Evolutionary conservation across 257 asterid genomes (phyloP).

Genomic region (Penstemon eatonii): DNA sequence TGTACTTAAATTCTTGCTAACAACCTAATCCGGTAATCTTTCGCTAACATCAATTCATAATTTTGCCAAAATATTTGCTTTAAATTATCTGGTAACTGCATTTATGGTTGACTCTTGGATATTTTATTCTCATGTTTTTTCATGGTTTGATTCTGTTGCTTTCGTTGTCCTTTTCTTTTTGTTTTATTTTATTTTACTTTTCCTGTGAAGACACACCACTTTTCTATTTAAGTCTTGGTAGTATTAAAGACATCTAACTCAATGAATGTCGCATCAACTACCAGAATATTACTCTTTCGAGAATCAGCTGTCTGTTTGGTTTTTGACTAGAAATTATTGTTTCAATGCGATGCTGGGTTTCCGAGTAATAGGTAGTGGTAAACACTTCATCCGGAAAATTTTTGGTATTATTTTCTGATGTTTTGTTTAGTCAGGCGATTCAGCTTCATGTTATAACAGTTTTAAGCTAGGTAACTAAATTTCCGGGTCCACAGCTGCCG

Average conservation of each 20-base stretch:
- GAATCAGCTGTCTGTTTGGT: neutral
- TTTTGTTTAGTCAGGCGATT: neutral
- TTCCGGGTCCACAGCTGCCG: neutral
- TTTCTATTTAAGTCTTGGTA: neutral
- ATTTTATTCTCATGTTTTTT: neutral
- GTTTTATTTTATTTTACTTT: neutral
- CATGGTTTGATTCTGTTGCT: neutral
- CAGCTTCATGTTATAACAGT: neutral
- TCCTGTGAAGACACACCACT: neutral
- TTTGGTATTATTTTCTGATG: neutral
- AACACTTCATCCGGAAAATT: neutral
- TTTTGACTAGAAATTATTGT: neutral
- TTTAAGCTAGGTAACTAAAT: neutral
- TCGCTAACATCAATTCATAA: neutral
- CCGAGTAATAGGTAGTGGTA: neutral
- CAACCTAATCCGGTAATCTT: too few species aligned
- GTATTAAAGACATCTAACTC: neutral
- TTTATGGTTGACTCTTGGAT: neutral
- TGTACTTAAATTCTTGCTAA: neutral
- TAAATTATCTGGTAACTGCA: neutral
- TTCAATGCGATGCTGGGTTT: neutral
- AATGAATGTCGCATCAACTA: constrained; percentile 1
- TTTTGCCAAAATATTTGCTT: neutral
- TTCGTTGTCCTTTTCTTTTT: neutral
- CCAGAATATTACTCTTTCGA: neutral